These are phyloP conservation scores for Withania somnifera DNA, from an alignment of 305 asterid genomes.

Conservation along the genomic window DNA sequence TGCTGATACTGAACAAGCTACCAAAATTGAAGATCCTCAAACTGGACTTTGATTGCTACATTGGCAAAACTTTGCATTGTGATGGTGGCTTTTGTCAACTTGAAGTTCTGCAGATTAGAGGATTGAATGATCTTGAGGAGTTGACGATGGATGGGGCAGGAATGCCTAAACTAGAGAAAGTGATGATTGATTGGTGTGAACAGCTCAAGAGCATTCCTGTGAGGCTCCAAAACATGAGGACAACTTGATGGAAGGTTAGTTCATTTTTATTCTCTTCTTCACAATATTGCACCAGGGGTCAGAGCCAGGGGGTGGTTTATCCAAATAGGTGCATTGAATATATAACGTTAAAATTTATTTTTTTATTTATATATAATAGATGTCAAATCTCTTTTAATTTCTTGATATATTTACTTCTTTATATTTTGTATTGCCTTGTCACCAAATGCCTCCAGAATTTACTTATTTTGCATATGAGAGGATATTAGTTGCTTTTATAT, in stretches of 20 bases:
- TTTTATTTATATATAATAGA: background rate
- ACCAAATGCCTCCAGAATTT: background rate
- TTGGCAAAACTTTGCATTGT: background rate
- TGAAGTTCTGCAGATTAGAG: background rate
- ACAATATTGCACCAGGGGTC: background rate
- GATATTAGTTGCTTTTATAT: background rate
- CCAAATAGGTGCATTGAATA: too few species aligned
- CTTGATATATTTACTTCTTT: background rate
- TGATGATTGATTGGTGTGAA: background rate
- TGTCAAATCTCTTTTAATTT: background rate
- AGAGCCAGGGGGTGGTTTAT: too few species aligned
- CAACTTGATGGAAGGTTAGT: background rate
- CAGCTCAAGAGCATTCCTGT: background rate
- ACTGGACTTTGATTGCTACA: background rate
- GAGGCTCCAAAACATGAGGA: background rate
- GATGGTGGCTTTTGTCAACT: background rate
- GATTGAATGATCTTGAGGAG: background rate
- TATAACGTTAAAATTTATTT: background rate
- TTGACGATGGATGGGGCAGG: background rate
- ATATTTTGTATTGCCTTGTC: background rate
- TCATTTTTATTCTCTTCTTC: background rate
- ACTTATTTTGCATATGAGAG: background rate
- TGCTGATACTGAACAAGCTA: background rate
- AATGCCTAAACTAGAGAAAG: background rate
- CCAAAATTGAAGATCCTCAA: background rate